Conservation (phyloP, 306 rosid species). For the Rosa chinensis region DNA sequence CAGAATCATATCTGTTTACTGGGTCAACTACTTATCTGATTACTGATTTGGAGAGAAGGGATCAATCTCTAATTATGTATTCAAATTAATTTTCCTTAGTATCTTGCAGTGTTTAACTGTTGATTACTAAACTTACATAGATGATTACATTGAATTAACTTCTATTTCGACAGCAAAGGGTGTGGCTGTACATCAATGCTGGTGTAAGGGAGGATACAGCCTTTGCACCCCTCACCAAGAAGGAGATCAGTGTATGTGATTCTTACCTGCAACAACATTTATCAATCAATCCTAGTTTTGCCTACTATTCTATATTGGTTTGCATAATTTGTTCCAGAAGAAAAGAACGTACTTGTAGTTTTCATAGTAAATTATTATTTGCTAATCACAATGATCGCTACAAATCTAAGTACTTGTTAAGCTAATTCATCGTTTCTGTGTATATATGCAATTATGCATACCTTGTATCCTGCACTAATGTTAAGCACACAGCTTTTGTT, state of each 20-base stretch:
- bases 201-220: slow-evolving; percentile 86
- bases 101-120: slow-evolving; percentile 66
- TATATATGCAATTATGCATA: too few species aligned
- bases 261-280: neutral
- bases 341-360: neutral
- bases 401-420: neutral
- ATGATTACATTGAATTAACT: slow-evolving; percentile 61
- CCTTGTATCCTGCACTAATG: too few species aligned
- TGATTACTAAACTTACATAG: slow-evolving; percentile 67
- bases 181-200: slow-evolving; percentile 83
- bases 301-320: neutral
- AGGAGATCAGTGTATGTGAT: slow-evolving; percentile 92
- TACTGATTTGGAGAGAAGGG: neutral
- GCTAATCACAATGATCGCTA: neutral
- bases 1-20: too few species aligned
- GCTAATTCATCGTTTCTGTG: too few species aligned
- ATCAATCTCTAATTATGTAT: neutral
- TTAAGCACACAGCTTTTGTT: too few species aligned
- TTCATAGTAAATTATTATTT: neutral
- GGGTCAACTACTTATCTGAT: neutral
- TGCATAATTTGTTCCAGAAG: neutral
- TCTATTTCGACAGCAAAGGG: slow-evolving; percentile 88
- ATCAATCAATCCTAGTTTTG: neutral
- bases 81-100: slow-evolving; percentile 52
- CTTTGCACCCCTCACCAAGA: slow-evolving; percentile 66